Base-by-base conservation (phyloP, 768 basidiomycete genomes). In the Pleurotus tuoliensis region DNA sequence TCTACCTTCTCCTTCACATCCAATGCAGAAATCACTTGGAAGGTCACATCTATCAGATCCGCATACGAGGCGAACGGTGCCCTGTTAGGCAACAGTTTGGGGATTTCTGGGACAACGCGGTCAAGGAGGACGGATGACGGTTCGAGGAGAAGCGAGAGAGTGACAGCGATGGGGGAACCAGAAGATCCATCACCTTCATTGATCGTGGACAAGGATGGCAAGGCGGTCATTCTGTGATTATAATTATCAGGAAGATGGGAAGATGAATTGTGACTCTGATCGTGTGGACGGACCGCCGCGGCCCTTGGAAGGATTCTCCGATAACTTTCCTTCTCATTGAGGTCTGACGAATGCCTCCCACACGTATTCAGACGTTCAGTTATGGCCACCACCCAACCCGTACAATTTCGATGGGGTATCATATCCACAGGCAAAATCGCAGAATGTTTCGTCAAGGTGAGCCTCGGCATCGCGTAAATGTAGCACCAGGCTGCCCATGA, bases 391-490 rank as follows among this genome's bases (percentile, higher is more conserved):
- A 60, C 59, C 15, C 69, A 71, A 59, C 73, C 76, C 1, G 71
- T 76, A 47, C 73, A 73, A 15, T 69, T 92, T 54, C 82, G 82
- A 55, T 94, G 92, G 93, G 92, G 93, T 15, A 90, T 94, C 61
- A 87, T 96, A 59, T 90, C 91, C 11, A 92, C 92, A 1, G 91
- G 90, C 27, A 65, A 67, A 16, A 94, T 94, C 57, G 84, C 91
- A 7, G 73, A 73, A 27, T 69, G 67, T 9, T 94, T 94, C 66
- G 80, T 84, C 9, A 82, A 81, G 76, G 91, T 88, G 57, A 56
- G 71, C 45, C 2, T 8, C 38, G 43, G 45, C 49, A 16, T 47
- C 48, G 16, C 9, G 27, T 27, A 15, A 3, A n/a, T 43, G 16
- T 12, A 11, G 16, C 7, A 0, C 12, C 2, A 16, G 9, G 12